Evolutionary conservation across 2,329 filamentous ascomycete species (phyloP), one percentile per base, ranked within the genome.

Genomic region (Fusarium chlamydosporum): DNA sequence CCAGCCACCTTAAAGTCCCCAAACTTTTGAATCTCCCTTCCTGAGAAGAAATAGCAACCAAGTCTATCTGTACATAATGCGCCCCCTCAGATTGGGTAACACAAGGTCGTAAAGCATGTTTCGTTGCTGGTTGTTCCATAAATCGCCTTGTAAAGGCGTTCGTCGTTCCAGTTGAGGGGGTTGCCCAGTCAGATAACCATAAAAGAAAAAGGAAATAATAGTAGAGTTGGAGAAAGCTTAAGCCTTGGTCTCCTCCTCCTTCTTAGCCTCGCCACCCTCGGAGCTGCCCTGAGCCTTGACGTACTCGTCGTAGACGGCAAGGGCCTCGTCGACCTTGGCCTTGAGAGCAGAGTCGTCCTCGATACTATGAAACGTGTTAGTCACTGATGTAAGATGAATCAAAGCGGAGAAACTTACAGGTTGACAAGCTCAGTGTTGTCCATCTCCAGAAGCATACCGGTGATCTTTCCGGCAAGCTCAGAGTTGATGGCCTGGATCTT

Each of bases 401-500:
- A 46, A 31, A 48, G 33, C 23, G 11, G 4, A 8, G 27, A 13
- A 33, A 92, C 94, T 92, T 91, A 97, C 93, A 99, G 88, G 83
- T 92, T 93, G 78, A 99, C 88, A 75, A 99, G 86, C 85, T 99
- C 96, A 60, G 86, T 80, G 83, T 98, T 98, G 77, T 98, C 96
- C 96, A 99, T 99, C 88, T 99, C 96, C 76, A 99, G 84, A 76
- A 99, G 91, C 96, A 99, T 99, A 83, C 96, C 96, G 67, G 96
- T 99, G 81, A 99, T 98, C 91, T 99, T 99, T 79, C 96, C 96
- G 68, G 96, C 96, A 77, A 99, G 87, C 76, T 97, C 94, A 64
- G 94, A 92, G 85, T 99, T 96, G 82, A 97, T 91, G 73, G 89
- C 89, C 81, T 94, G 90, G 77, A 99, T 98, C 91, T 98, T 99